Evolutionary conservation across 306 rosid species (phyloP).

Genomic region (Ormosia emarginata): DNA sequence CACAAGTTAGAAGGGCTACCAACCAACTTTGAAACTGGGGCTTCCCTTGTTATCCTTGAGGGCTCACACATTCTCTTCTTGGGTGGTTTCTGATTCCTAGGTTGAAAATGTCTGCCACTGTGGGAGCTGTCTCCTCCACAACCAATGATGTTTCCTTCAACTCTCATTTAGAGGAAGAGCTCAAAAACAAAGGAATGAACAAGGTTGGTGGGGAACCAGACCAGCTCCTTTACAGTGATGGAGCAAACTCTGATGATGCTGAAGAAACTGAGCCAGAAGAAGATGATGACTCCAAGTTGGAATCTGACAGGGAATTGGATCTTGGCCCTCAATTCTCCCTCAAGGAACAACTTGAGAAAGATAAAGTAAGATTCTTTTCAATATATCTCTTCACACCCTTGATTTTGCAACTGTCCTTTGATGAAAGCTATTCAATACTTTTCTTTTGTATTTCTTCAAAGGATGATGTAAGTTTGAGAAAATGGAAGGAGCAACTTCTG

Average conservation of each 20-base stretch:
- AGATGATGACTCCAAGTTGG: conserved; percentile 33
- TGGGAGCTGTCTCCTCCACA: conserved; percentile 32
- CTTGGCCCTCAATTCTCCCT: conserved; percentile 59
- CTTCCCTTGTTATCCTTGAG: not conserved
- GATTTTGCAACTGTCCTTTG: not conserved
- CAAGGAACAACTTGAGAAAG: conserved; percentile 72
- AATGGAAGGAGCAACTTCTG: conserved; percentile 70
- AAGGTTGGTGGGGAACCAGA: conserved; percentile 7
- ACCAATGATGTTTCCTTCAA: conserved; percentile 32
- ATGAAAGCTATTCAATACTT: not conserved
- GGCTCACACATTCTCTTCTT: not conserved
- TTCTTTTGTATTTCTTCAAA: not conserved
- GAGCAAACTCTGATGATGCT: not conserved
- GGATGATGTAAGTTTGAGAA: conserved; percentile 71
- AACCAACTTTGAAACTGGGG: not conserved
- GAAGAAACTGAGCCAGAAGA: conserved; percentile 27
- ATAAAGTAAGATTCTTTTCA: conserved; percentile 33
- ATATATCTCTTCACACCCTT: not conserved
- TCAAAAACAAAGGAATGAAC: not conserved
- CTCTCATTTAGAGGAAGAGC: conserved; percentile 35
- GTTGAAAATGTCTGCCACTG: conserved; percentile 41
- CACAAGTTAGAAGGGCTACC: not conserved
- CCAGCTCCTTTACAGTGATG: no score
- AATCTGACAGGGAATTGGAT: conserved; percentile 34
- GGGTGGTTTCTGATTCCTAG: not conserved